These are phyloP conservation scores for Myxozyma sirexii DNA, from an alignment of 805 yeast species.

Conservation along the genomic window DNA sequence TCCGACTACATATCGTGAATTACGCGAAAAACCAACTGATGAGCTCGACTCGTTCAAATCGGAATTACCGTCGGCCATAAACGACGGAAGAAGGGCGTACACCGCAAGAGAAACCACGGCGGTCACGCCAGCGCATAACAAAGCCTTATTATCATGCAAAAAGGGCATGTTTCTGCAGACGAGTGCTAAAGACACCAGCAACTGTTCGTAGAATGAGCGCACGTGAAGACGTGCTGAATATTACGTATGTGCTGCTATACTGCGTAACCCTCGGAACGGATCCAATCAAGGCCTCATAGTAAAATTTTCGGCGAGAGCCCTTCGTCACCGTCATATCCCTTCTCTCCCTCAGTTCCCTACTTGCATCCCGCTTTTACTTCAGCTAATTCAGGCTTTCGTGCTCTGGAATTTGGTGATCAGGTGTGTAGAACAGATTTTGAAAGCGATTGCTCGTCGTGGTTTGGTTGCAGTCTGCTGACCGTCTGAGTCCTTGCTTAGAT, in stretches of 20 bases:
- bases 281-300: conserved; percentile 2
- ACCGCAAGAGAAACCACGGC: conserved; percentile 36
- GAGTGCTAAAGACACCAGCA: background rate
- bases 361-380: conserved; percentile 1
- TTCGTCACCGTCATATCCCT: conserved; percentile 4
- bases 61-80: conserved; percentile 9
- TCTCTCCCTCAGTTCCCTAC: conserved; percentile 1
- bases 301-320: conserved; percentile 7
- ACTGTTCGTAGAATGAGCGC: background rate
- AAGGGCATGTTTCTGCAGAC: background rate
- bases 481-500: background rate
- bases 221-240: conserved; percentile 3
- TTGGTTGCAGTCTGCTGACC: background rate
- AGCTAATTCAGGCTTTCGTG: conserved; percentile 9
- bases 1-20: conserved; percentile 65
- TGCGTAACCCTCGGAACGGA: conserved; percentile 1
- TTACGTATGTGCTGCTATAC: conserved; percentile 4
- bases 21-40: conserved; percentile 15
- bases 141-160: conserved; percentile 14
- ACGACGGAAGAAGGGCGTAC: conserved; percentile 43
- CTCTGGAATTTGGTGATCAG: conserved; percentile 12
- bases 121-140: conserved; percentile 18
- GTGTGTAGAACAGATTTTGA: background rate
- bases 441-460: background rate
- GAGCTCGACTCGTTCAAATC: conserved; percentile 3